Conservation (phyloP, 768 basidiomycete genomes). For the Lepiota venenata region DNA sequence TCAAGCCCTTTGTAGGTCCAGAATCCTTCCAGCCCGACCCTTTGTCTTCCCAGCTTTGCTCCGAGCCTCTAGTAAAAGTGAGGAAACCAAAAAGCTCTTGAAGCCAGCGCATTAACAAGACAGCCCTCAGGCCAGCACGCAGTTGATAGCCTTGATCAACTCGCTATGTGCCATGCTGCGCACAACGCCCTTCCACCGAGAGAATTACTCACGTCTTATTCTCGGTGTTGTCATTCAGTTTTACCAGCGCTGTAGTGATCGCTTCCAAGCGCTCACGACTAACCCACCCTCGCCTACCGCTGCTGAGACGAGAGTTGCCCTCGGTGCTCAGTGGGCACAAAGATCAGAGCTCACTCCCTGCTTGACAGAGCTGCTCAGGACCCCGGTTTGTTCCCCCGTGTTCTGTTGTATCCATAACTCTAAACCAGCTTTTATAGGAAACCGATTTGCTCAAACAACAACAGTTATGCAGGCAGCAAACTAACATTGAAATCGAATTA, state of each 20-base stretch:
- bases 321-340: slow-evolving; percentile 84
- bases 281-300: slow-evolving; percentile 30
- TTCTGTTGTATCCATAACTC: not conserved
- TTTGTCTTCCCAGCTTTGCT: slow-evolving; percentile 56
- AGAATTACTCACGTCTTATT: slow-evolving; percentile 92
- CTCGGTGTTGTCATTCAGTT: slow-evolving; percentile 94
- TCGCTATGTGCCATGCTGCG: slow-evolving; percentile 89
- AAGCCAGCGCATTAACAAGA: not conserved
- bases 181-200: slow-evolving; percentile 90
- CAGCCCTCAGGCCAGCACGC: slow-evolving; percentile 63
- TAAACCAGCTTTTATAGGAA: slow-evolving; percentile 28
- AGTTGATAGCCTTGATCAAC: slow-evolving; percentile 86
- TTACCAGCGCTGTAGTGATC: slow-evolving; percentile 89
- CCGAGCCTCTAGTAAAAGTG: slow-evolving; percentile 80
- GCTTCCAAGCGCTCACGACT: slow-evolving; percentile 74
- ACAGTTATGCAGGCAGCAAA: slow-evolving; percentile 73
- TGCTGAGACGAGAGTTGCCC: slow-evolving; percentile 29
- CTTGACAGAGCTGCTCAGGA: slow-evolving; percentile 58
- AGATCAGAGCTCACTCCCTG: slow-evolving; percentile 73
- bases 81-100: not conserved
- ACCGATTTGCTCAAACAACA: slow-evolving; percentile 37
- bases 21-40: slow-evolving; percentile 89
- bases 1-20: slow-evolving; percentile 44
- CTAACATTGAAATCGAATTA: slow-evolving; percentile 69
- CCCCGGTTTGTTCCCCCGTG: slow-evolving; percentile 39